phyloP scores from a whole-genome alignment of 768 basidiomycete genomes.

The Zangia roseola region DNA sequence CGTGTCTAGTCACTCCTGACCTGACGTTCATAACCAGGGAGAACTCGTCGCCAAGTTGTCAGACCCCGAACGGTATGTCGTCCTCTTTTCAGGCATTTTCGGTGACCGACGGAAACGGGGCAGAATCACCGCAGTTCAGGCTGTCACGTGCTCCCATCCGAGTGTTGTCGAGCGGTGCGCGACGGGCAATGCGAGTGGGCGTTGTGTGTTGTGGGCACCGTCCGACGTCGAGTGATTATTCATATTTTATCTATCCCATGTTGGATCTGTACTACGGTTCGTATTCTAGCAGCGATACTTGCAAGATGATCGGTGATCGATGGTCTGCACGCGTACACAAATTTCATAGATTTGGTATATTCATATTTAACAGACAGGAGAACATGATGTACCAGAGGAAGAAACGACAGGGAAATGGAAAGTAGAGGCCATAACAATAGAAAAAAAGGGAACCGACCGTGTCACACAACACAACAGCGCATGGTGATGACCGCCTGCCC shows the following conservation, averaged over 20 bases:
- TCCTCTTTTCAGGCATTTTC: neutral
- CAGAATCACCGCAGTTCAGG: constrained; percentile 81
- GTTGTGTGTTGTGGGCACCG: constrained; percentile 79
- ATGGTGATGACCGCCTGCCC: constrained; percentile 10
- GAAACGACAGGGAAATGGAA: neutral
- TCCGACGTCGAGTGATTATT: constrained; percentile 14
- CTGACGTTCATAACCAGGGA: constrained; percentile 44
- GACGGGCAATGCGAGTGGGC: constrained; percentile 76
- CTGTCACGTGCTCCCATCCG: constrained; percentile 89
- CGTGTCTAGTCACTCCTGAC: neutral
- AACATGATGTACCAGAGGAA: constrained; percentile 5
- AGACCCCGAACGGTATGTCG: constrained; percentile 52
- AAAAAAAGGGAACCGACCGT: constrained; percentile 32
- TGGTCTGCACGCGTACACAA: too few species aligned
- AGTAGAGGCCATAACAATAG: neutral
- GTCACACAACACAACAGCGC: constrained; percentile 24
- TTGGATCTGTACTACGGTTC: too few species aligned
- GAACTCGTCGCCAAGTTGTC: constrained; percentile 63
- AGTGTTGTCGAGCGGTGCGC: constrained; percentile 69
- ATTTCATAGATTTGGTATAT: constrained; percentile 13
- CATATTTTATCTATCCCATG: too few species aligned
- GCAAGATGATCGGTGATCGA: too few species aligned
- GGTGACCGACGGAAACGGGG: too few species aligned
- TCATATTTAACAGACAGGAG: constrained; percentile 16
- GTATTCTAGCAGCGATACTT: too few species aligned